Conservation (phyloP, 1,284 basidiomycete genomes). For the Marasmius tenuissimus region DNA sequence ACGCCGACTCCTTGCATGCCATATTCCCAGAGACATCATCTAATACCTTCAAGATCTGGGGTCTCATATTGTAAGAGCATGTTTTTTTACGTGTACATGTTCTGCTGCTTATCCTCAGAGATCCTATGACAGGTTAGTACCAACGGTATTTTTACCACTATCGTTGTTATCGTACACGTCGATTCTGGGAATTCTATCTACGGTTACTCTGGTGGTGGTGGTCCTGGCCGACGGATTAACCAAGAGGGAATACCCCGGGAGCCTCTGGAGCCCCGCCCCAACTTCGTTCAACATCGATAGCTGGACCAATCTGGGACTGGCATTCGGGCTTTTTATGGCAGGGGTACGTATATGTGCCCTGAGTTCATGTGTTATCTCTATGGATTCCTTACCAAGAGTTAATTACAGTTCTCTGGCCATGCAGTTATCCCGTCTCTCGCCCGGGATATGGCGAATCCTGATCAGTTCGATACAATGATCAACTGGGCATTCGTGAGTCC, state of each 20-base stretch:
- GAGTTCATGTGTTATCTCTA: neutral
- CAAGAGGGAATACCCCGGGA: conserved; percentile 81
- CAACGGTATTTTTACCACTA: conserved; percentile 83
- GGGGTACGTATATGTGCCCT: conserved; percentile 54
- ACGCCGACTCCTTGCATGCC: conserved; percentile 81
- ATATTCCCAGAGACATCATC: conserved; percentile 69
- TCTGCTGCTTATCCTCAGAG: neutral
- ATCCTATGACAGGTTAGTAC: conserved; percentile 57
- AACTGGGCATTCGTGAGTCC: conserved; percentile 75
- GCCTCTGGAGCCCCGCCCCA: conserved; percentile 72
- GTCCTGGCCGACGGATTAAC: conserved; percentile 85
- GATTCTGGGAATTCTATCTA: conserved; percentile 80
- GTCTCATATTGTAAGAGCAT: conserved; percentile 64
- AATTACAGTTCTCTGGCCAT: conserved; percentile 81
- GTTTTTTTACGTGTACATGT: neutral
- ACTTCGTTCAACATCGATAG: conserved; percentile 66
- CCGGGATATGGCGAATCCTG: conserved; percentile 87
- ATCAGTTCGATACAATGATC: conserved; percentile 81
- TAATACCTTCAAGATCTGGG: conserved; percentile 75
- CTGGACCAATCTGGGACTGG: conserved; percentile 64
- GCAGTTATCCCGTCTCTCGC: conserved; percentile 90
- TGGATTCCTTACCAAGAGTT: neutral
- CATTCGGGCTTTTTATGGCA: conserved; percentile 93
- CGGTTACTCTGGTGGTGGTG: conserved; percentile 75
- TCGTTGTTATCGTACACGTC: conserved; percentile 85